Percentiles rank a stretch among this genome's conserved stretches.
Conservation (phyloP, 2,329 filamentous ascomycete genomes). For the Penicillium olsonii region DNA sequence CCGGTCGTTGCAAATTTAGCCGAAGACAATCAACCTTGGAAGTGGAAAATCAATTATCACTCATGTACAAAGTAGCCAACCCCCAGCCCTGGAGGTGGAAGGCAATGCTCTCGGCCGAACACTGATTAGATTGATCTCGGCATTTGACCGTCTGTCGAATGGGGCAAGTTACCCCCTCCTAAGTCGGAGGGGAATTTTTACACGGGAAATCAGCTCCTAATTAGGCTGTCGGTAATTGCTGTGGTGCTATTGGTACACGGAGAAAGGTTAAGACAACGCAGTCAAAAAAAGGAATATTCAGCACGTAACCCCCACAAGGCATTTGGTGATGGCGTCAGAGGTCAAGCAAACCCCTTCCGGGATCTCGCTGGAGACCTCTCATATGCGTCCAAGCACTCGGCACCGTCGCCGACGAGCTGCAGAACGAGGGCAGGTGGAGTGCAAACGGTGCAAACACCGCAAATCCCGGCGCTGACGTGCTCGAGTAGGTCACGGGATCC, state of each 20-base stretch:
- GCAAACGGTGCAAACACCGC: slow-evolving; percentile 2
- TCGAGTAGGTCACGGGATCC: slow-evolving; percentile 32
- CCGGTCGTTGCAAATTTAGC: too few species aligned
- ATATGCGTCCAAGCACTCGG: not conserved
- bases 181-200: not conserved
- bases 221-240: slow-evolving; percentile 5
- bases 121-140: not conserved
- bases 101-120: too few species aligned
- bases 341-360: not conserved
- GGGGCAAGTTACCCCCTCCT: not conserved
- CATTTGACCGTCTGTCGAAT: slow-evolving; percentile 7
- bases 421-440: not conserved
- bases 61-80: too few species aligned
- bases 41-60: too few species aligned
- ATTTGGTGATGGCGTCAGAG: not conserved
- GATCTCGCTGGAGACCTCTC: not conserved
- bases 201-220: not conserved
- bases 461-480: slow-evolving; percentile 35
- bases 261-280: not conserved
- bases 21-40: too few species aligned
- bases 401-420: not conserved
- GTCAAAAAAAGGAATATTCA: not conserved
- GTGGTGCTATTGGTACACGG: slow-evolving; percentile 9
- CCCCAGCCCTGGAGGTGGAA: too few species aligned
- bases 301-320: not conserved